Percentiles rank a stretch among this genome's conserved stretches.
These are phyloP conservation scores for Ascochyta clinopodiicola DNA, from an alignment of 2,329 filamentous ascomycete genomes.

Conservation along the genomic window DNA sequence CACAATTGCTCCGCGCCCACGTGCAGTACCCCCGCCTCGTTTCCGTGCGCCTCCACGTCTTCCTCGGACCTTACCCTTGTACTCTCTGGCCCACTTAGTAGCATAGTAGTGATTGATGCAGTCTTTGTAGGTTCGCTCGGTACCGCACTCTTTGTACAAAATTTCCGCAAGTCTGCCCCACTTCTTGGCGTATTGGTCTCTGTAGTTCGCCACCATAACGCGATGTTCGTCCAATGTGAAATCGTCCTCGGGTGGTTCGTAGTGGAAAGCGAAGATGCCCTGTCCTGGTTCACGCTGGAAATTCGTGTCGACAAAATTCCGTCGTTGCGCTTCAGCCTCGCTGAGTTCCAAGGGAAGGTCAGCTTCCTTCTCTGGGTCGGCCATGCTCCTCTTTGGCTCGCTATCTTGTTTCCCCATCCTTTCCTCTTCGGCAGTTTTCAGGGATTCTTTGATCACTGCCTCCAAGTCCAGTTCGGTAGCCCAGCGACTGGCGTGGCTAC, in stretches of 20 bases:
- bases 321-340: conserved; percentile 64
- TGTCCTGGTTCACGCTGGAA: conserved; percentile 69
- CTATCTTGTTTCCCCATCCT: conserved; percentile 69
- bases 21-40: conserved; percentile 50
- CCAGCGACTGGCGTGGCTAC: conserved; percentile 42
- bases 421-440: conserved; percentile 71
- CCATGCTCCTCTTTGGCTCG: conserved; percentile 69
- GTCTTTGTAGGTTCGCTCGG: conserved; percentile 74
- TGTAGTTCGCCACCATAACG: conserved; percentile 75
- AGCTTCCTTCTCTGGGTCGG: conserved; percentile 78
- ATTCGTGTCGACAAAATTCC: conserved; percentile 69
- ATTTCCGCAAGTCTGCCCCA: conserved; percentile 79
- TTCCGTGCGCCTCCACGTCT: conserved; percentile 34
- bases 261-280: conserved; percentile 73
- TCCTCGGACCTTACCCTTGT: conserved; percentile 72
- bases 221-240: conserved; percentile 75
- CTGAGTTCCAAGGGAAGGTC: conserved; percentile 74
- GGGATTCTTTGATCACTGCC: conserved; percentile 73
- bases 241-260: conserved; percentile 75
- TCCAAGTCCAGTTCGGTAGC: conserved; percentile 75
- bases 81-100: conserved; percentile 75
- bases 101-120: conserved; percentile 89
- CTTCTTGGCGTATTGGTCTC: conserved; percentile 76
- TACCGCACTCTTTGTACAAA: conserved; percentile 55
- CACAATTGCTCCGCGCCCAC: conserved; percentile 65